Conservation (phyloP, 768 basidiomycete genomes). For the Dioszegia crocea region DNA sequence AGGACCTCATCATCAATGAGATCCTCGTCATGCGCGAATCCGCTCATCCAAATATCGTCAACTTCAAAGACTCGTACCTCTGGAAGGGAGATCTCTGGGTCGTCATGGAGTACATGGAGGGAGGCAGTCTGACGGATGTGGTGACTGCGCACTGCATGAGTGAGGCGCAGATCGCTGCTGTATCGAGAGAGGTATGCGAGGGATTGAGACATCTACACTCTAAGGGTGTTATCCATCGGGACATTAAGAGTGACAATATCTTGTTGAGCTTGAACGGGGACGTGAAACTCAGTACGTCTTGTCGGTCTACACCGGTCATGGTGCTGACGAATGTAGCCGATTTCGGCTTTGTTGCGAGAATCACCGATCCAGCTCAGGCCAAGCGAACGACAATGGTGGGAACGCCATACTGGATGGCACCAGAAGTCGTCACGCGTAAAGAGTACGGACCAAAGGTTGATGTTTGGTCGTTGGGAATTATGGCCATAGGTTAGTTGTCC, state of each 20-base stretch:
- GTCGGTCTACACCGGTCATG: background rate
- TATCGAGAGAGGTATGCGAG: slow-evolving; percentile 84
- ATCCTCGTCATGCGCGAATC: slow-evolving; percentile 98
- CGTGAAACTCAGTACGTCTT: slow-evolving; percentile 88
- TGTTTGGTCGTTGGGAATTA: slow-evolving; percentile 94
- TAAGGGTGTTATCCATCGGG: slow-evolving; percentile 96
- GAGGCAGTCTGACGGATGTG: slow-evolving; percentile 89
- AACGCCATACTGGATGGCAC: slow-evolving; percentile 98
- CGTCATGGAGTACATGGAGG: slow-evolving; percentile 99
- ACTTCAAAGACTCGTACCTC: slow-evolving; percentile 97
- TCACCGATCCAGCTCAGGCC: slow-evolving; percentile 48
- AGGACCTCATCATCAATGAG: slow-evolving; percentile 99
- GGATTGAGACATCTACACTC: slow-evolving; percentile 91
- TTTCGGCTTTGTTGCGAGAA: slow-evolving; percentile 51
- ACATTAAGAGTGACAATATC: slow-evolving; percentile 99
- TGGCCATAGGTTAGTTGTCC: slow-evolving; percentile 67
- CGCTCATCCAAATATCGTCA: slow-evolving; percentile 97
- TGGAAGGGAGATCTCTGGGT: slow-evolving; percentile 98
- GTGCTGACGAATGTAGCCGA: slow-evolving; percentile 41
- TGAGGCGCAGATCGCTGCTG: slow-evolving; percentile 97
- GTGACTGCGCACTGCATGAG: slow-evolving; percentile 95
- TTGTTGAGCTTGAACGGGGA: slow-evolving; percentile 86
- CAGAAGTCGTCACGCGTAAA: slow-evolving; percentile 96
- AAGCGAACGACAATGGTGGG: slow-evolving; percentile 99
- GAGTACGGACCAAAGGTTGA: slow-evolving; percentile 96